A percentile compares a stretch with the other conserved stretches of the same genome.
Conservation (phyloP, 257 asterid genomes). For the Fraxinus americana region DNA sequence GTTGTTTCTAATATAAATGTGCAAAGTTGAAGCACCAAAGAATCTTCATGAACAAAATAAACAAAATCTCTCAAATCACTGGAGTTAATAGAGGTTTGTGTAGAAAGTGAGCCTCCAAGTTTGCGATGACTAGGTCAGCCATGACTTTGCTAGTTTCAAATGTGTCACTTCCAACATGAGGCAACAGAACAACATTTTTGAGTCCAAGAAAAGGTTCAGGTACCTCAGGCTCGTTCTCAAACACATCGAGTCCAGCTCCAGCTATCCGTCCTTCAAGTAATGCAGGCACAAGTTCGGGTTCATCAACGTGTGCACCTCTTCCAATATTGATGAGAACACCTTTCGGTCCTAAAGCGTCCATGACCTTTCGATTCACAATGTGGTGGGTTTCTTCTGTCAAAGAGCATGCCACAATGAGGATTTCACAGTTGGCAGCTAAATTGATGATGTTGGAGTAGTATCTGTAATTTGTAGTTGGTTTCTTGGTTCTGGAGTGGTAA, state of each 20-base stretch:
- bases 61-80: conserved; percentile 37
- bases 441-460: conserved; percentile 43
- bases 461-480: conserved; percentile 44
- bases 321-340: conserved; percentile 67
- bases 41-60: neutral
- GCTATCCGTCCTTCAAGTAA: conserved; percentile 62
- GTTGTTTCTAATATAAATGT: neutral
- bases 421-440: conserved; percentile 56
- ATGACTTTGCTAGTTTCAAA: conserved; percentile 56
- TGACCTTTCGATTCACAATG: conserved; percentile 59
- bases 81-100: conserved; percentile 49
- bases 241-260: conserved; percentile 75
- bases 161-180: conserved; percentile 61
- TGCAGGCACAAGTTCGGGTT: conserved; percentile 60
- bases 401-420: conserved; percentile 65
- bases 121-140: conserved; percentile 67
- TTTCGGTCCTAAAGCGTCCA: conserved; percentile 55
- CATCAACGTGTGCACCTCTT: conserved; percentile 66
- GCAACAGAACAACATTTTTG: conserved; percentile 62
- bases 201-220: conserved; percentile 50
- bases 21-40: neutral
- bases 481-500: conserved; percentile 60
- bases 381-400: conserved; percentile 56
- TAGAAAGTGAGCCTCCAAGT: conserved; percentile 67
- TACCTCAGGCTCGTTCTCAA: conserved; percentile 62